Percentiles rank a stretch among this genome's conserved stretches.
Conservation (phyloP, 2,329 filamentous ascomycete species). For the Botryotinia convoluta region DNA sequence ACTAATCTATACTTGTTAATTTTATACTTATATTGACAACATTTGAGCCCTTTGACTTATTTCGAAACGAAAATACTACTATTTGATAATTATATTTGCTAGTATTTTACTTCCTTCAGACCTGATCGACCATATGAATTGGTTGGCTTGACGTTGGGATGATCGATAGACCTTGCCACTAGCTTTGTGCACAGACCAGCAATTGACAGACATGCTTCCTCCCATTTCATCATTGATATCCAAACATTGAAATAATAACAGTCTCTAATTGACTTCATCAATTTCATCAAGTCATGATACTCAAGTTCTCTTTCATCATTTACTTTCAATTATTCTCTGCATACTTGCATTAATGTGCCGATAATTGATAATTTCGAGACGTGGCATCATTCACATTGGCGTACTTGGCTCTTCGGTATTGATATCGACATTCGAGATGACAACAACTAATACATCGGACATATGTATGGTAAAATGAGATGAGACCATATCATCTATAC, state of each 20-base stretch:
- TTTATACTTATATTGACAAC: neutral
- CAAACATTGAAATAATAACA: neutral
- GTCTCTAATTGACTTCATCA: neutral
- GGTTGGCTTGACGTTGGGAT: neutral
- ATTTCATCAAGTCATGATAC: neutral
- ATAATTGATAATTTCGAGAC: neutral
- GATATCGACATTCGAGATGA: neutral
- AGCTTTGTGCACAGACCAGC: neutral
- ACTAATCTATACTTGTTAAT: neutral
- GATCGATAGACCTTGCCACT: neutral
- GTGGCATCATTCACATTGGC: neutral
- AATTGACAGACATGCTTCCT: neutral
- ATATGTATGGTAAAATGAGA: neutral
- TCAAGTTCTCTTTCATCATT: neutral
- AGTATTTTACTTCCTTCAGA: neutral
- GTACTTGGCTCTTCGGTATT: neutral
- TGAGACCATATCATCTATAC: neutral
- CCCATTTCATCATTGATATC: neutral
- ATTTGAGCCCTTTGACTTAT: too few species aligned
- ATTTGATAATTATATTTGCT: neutral
- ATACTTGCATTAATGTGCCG: neutral
- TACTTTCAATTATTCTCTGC: neutral
- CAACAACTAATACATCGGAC: neutral
- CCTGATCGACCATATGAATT: neutral
- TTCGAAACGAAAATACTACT: too few species aligned